These are phyloP conservation scores for Saccharomyces hybrid DNA, from an alignment of 1,139 yeast genomes.

Conservation along the genomic window DNA sequence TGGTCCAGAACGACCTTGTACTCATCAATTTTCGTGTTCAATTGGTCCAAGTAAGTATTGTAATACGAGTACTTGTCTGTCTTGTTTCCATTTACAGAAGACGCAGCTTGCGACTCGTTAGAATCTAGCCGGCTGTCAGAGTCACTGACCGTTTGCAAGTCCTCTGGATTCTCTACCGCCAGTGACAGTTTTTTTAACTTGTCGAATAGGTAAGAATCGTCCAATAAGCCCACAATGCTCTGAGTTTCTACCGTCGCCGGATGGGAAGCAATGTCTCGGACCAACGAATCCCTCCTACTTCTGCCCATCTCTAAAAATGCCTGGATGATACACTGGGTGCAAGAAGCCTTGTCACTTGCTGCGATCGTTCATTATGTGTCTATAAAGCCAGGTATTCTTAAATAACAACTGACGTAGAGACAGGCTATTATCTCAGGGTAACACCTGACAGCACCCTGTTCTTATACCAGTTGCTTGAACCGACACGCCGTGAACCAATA, in stretches of 20 bases:
- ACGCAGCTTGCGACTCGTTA: neutral
- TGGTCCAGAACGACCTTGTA: slow-evolving; percentile 19
- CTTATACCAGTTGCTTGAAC: neutral
- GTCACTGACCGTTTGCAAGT: neutral
- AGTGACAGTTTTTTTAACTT: slow-evolving; percentile 19
- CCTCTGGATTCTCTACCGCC: slow-evolving; percentile 4
- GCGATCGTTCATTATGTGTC: neutral
- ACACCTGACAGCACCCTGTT: neutral
- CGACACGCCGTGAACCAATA: neutral
- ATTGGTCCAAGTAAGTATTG: slow-evolving; percentile 13
- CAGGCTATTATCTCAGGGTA: neutral
- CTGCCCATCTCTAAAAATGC: slow-evolving; percentile 13
- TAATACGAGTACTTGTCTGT: neutral
- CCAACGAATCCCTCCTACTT: slow-evolving; percentile 25
- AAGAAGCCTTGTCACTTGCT: neutral
- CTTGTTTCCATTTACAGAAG: neutral
- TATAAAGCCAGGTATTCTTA: neutral
- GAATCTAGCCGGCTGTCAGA: neutral
- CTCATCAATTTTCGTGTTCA: slow-evolving; percentile 17
- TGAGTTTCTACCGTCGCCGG: slow-evolving; percentile 9
- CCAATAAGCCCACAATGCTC: slow-evolving; percentile 16
- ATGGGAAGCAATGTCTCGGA: slow-evolving; percentile 24
- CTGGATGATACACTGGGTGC: neutral
- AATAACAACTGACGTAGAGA: neutral
- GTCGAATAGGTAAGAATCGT: slow-evolving; percentile 22